A percentile compares a stretch with the other conserved stretches of the same genome.
Evolutionary conservation across 352 stramenopile species (phyloP).

Genomic region (Globisporangium sylvaticum): DNA sequence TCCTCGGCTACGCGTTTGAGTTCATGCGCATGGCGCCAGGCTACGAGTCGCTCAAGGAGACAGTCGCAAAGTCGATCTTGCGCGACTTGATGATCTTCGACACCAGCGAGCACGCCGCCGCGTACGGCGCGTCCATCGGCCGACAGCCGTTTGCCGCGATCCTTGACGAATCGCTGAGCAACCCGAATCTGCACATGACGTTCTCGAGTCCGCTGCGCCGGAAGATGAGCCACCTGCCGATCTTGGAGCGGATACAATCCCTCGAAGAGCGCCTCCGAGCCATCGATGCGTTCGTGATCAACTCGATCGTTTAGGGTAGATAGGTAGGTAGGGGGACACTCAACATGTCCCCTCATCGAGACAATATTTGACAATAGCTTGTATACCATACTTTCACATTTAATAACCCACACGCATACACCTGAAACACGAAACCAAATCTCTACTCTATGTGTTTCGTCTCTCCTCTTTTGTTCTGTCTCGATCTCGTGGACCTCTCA

Average conservation of each 20-base stretch:
- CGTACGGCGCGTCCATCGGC: constrained; percentile 39
- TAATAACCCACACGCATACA: neutral
- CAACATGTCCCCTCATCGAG: neutral
- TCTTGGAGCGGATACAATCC: constrained; percentile 33
- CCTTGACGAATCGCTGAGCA: constrained; percentile 21
- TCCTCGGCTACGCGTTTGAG: constrained; percentile 74
- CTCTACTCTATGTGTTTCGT: constrained; percentile 10
- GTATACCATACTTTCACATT: constrained; percentile 9
- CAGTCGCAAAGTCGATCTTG: constrained; percentile 68
- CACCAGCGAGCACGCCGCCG: constrained; percentile 38
- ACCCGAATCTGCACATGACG: constrained; percentile 30
- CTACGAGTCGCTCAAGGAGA: constrained; percentile 57
- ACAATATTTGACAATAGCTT: neutral
- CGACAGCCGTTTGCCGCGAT: constrained; percentile 38
- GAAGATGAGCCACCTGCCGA: constrained; percentile 37
- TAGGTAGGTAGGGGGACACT: neutral
- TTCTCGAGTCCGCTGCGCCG: constrained; percentile 58
- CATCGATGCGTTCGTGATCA: constrained; percentile 36
- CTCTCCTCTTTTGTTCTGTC: neutral
- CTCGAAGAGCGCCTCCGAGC: constrained; percentile 35
- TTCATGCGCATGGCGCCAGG: constrained; percentile 50
- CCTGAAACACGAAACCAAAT: neutral
- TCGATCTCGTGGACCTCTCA: neutral
- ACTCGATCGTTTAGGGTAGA: constrained; percentile 2
- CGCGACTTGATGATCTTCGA: constrained; percentile 78